Percentiles rank a stretch among this genome's conserved stretches.
Evolutionary conservation across 202 grass and related monocot genomes (phyloP).

Genomic region (Dendrocalamus latiflorus): DNA sequence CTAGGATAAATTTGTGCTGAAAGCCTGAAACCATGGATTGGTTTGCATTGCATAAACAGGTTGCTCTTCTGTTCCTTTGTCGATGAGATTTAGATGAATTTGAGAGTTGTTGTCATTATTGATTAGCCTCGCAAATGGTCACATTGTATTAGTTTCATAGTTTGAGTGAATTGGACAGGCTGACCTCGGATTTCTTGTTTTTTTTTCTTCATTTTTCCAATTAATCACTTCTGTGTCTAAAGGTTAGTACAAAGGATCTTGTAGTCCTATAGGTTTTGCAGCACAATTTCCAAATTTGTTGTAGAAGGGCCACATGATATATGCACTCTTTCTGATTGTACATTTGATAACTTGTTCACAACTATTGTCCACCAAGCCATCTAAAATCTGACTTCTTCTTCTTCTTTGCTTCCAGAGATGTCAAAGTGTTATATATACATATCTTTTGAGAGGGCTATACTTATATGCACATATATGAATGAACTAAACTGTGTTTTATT

Average conservation of each 20-base stretch:
- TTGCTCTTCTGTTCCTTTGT: neutral
- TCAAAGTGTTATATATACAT: neutral
- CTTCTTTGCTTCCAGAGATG: neutral
- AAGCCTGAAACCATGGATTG: neutral
- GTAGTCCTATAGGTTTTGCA: neutral
- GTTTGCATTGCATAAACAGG: neutral
- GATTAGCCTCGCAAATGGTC: neutral
- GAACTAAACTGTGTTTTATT: neutral
- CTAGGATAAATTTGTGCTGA: neutral
- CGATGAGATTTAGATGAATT: slow-evolving; percentile 2
- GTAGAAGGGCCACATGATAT: neutral
- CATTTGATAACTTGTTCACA: neutral
- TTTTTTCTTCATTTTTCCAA: neutral
- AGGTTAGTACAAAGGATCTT: neutral
- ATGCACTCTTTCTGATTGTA: neutral
- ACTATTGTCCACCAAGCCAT: neutral
- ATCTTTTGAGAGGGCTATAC: neutral
- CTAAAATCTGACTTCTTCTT: neutral
- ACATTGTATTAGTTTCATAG: neutral
- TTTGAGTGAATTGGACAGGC: neutral
- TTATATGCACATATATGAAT: neutral
- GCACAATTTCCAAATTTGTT: neutral
- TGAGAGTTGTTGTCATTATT: neutral
- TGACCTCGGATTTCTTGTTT: neutral
- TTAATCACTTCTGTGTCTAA: neutral